Percentiles rank a stretch among this genome's conserved stretches.
phyloP scores from a whole-genome alignment of 73 alveolate species.

The Effrenium voratum region DNA sequence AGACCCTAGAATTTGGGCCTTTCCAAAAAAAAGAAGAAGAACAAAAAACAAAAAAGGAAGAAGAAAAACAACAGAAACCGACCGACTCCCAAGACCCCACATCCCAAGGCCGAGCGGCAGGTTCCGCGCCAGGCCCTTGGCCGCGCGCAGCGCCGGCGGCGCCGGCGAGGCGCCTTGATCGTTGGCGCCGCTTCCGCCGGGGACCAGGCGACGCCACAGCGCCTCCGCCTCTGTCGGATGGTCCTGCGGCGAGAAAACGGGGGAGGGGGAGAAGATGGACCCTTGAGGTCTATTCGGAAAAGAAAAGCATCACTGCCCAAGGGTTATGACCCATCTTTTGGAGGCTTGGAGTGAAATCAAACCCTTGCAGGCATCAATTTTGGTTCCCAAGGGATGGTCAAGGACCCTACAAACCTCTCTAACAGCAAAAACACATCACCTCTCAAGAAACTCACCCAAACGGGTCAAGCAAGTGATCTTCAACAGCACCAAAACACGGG shows the following conservation, averaged over 20 bases:
- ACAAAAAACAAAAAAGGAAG: no score
- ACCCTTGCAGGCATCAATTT: background rate
- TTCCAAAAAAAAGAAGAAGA: no score
- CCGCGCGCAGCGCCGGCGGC: conserved; percentile 1
- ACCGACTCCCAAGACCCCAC: no score
- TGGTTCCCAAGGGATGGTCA: background rate
- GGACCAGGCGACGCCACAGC: conserved; percentile 2
- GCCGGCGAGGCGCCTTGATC: no score
- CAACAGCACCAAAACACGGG: no score
- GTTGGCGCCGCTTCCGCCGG: background rate
- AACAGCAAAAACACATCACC: background rate
- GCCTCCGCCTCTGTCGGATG: conserved; percentile 44
- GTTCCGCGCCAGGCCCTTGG: conserved; percentile 1
- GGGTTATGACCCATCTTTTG: background rate
- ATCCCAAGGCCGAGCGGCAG: no score
- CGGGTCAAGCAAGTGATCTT: no score
- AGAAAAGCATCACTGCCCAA: background rate
- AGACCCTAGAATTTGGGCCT: no score
- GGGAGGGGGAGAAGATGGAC: no score
- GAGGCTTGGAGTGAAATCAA: background rate
- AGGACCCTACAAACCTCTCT: background rate
- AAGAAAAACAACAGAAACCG: no score
- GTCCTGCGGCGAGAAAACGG: no score
- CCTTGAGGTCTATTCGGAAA: background rate
- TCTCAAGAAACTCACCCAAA: no score